Conservation (phyloP, 192 early-diverging fungal species). For the Linnemannia elongata region DNA sequence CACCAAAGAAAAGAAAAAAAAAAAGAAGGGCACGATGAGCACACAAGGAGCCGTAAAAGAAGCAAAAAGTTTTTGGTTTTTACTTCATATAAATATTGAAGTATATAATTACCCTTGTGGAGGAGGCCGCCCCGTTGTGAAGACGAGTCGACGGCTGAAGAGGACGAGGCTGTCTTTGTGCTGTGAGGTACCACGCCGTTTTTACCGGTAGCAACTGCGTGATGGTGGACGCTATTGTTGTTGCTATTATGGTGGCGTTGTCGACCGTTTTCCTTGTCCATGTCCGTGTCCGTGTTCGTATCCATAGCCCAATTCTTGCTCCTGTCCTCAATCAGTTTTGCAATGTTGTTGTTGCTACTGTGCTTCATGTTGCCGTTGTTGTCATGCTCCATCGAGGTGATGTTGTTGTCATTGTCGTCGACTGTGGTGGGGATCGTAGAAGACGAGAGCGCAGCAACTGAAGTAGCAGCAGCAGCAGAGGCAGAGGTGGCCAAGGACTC, state of each 20-base stretch:
- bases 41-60: background rate
- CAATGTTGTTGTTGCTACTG: background rate
- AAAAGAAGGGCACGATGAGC: background rate
- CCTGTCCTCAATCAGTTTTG: conserved; percentile 28
- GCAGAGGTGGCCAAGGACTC: conserved; percentile 22
- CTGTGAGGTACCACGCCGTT: background rate
- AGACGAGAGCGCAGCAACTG: conserved; percentile 25
- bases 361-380: background rate
- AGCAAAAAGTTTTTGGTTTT: background rate
- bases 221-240: background rate
- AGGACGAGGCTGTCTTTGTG: conserved; percentile 1
- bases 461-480: background rate
- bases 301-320: conserved; percentile 24
- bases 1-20: background rate
- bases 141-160: background rate
- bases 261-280: conserved; percentile 9
- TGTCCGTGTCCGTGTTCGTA: conserved; percentile 18
- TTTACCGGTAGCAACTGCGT: background rate
- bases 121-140: background rate
- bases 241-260: background rate
- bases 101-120: conserved; percentile 27
- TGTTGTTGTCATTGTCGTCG: background rate
- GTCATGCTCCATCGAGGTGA: conserved; percentile 5
- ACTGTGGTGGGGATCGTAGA: background rate
- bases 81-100: background rate